Evolutionary conservation across 176 grass and related monocot species (phyloP), one percentile per base, ranked within the genome.

Genomic region (Oryza longistaminata): DNA sequence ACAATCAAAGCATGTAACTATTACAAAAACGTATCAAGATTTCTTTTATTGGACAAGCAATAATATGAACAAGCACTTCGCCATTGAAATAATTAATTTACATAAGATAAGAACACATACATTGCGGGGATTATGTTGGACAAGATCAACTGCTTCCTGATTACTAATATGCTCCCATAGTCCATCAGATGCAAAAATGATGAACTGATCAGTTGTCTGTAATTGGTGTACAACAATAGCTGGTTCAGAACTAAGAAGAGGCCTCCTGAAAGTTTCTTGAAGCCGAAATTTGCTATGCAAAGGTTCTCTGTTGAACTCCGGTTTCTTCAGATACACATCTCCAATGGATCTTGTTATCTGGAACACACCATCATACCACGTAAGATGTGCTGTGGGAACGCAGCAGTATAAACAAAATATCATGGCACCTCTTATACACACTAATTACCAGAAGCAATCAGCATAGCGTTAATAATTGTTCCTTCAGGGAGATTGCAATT

Each of bases 151-250:
- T 31, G 92, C 95, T 83, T 97, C 89, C 79, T 97, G 88, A 86
- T 97, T 94, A 70, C 61, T 94, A 80, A 97, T 75, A 73, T 97
- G 95, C 84, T 97, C 95, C 95, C 95, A 97, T 66, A 97, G 90
- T 49, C 94, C 94, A 89, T 97, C 94, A 75, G 94, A 94, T 27
- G 94, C 94, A 80, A 97, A 97, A 89, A 97, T 97, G 74, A 97
- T 84, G 81, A 97, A 97, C 62, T 76, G 89, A 81, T 97, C 92
- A 64, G 84, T 86, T 66, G 80, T 68, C 50, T 93, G 84, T 70
- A 97, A 78, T 84, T 86, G 86, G 79, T 93, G 92, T 50, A 85
- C 84, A 74, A 85, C 77, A 88, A 97, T 91, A 84, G 90, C 86
- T 58, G 95, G 95, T 62, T 94, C 95, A 46, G 92, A 90, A 76